These are phyloP conservation scores for Sarcomyxa edulis DNA, from an alignment of 768 basidiomycete genomes.

Conservation along the genomic window DNA sequence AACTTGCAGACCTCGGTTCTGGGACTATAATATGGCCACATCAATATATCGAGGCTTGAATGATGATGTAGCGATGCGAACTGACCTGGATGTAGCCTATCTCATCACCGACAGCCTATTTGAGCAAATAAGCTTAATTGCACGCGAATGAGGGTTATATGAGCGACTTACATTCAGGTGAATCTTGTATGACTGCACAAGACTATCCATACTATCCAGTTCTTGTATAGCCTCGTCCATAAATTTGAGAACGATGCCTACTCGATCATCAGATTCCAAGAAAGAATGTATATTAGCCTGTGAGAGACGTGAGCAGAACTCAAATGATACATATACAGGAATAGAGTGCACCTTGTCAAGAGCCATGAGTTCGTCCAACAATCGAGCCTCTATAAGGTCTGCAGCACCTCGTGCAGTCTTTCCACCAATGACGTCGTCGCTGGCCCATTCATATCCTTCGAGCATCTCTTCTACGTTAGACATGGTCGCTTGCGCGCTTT, in stretches of 20 bases:
- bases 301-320: slow-evolving; percentile 4
- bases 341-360: slow-evolving; percentile 72
- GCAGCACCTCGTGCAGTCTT: slow-evolving; percentile 68
- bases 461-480: slow-evolving; percentile 97
- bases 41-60: too few species aligned
- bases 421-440: slow-evolving; percentile 66
- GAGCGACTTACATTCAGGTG: slow-evolving; percentile 71
- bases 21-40: too few species aligned
- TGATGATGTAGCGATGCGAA: too few species aligned
- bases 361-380: slow-evolving; percentile 87
- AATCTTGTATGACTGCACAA: slow-evolving; percentile 92
- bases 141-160: slow-evolving; percentile 2
- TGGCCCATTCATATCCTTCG: slow-evolving; percentile 97
- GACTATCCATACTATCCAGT: slow-evolving; percentile 84
- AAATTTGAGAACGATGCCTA: slow-evolving; percentile 77
- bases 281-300: slow-evolving; percentile 98
- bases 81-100: slow-evolving; percentile 96
- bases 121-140: neutral
- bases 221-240: slow-evolving; percentile 88
- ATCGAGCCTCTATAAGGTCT: slow-evolving; percentile 86
- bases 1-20: slow-evolving; percentile 94
- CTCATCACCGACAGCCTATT: slow-evolving; percentile 89
- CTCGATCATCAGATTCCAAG: slow-evolving; percentile 91
- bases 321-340: slow-evolving; percentile 1
- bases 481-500: slow-evolving; percentile 76